phyloP scores from a whole-genome alignment of 495 filamentous ascomycete species.

The Neurospora tetraspora region DNA sequence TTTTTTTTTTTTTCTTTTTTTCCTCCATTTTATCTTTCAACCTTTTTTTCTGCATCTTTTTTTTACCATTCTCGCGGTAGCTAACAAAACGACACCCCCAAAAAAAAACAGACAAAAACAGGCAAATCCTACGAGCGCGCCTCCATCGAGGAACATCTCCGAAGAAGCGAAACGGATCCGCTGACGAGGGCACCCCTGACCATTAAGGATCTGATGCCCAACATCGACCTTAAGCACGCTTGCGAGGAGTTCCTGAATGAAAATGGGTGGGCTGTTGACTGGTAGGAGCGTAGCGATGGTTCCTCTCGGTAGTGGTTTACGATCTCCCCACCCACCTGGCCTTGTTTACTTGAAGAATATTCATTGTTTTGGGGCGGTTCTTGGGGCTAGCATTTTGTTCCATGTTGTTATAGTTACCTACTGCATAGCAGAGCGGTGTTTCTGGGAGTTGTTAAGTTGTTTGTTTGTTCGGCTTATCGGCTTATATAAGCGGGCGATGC shows the following conservation, averaged over 20 bases:
- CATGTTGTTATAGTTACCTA: neutral
- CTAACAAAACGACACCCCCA: neutral
- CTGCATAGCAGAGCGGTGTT: neutral
- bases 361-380: neutral
- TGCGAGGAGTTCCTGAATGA: slow-evolving; percentile 74
- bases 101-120: slow-evolving; percentile 53
- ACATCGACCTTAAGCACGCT: slow-evolving; percentile 72
- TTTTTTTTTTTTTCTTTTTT: neutral
- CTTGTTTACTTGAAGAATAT: neutral
- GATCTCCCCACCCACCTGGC: neutral
- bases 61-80: neutral
- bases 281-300: slow-evolving; percentile 36
- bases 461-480: neutral
- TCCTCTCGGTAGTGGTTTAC: neutral
- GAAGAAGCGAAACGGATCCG: slow-evolving; percentile 65
- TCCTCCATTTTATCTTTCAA: neutral
- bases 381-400: neutral
- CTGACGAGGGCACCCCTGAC: slow-evolving; percentile 67
- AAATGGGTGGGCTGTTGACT: slow-evolving; percentile 94
- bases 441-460: neutral
- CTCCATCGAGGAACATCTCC: slow-evolving; percentile 79
- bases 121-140: slow-evolving; percentile 84
- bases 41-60: too few species aligned
- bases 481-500: neutral
- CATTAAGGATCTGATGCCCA: slow-evolving; percentile 67